phyloP scores from a whole-genome alignment of 768 basidiomycete genomes.

The Suillus clintonianus region DNA sequence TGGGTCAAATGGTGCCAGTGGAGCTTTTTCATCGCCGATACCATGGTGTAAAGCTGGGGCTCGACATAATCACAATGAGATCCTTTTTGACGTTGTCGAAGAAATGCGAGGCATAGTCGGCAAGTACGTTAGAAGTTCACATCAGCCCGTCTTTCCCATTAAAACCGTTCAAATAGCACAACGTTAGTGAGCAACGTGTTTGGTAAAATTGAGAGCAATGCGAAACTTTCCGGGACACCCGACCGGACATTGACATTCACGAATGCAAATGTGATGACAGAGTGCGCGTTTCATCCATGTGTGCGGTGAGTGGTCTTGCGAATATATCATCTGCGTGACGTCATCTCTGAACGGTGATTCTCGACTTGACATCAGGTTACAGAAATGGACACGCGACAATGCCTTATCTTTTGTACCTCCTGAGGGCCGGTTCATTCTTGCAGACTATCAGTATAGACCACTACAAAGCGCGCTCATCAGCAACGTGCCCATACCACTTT shows the following conservation, averaged over 20 bases:
- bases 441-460: constrained; percentile 76
- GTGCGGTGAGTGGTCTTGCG: constrained; percentile 60
- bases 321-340: not conserved
- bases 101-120: constrained; percentile 57
- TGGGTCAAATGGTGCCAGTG: constrained; percentile 41
- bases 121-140: constrained; percentile 20
- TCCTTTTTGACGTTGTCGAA: constrained; percentile 90
- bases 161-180: constrained; percentile 33
- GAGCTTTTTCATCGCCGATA: constrained; percentile 82
- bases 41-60: constrained; percentile 90
- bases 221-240: constrained; percentile 84
- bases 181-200: constrained; percentile 67
- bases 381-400: constrained; percentile 77
- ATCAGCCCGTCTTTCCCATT: not conserved
- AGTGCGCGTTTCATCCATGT: constrained; percentile 91
- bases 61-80: constrained; percentile 85
- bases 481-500: constrained; percentile 52
- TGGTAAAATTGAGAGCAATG: constrained; percentile 78
- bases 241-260: constrained; percentile 79
- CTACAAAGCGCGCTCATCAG: constrained; percentile 38
- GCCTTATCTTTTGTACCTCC: constrained; percentile 90
- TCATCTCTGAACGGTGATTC: constrained; percentile 10
- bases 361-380: constrained; percentile 49
- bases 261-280: constrained; percentile 70
- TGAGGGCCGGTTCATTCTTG: constrained; percentile 83